Percentiles rank a stretch among this genome's conserved stretches.
These are phyloP conservation scores for Plantago lanceolata DNA, from an alignment of 305 asterid species.

Conservation along the genomic window DNA sequence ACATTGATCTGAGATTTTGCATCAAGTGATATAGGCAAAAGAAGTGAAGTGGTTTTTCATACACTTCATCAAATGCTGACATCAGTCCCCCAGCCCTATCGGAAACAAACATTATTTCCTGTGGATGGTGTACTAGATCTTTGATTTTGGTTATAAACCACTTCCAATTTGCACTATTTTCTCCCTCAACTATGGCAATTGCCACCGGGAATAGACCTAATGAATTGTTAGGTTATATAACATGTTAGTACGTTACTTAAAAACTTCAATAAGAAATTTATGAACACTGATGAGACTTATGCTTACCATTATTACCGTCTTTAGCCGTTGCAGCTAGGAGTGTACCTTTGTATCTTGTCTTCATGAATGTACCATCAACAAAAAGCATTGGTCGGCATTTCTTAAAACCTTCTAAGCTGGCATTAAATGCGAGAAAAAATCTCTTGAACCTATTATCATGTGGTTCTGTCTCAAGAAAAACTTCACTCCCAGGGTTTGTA, in stretches of 20 bases:
- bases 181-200: neutral
- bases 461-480: neutral
- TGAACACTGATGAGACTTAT: no score
- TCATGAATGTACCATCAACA: neutral
- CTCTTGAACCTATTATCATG: neutral
- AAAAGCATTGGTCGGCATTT: neutral
- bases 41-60: neutral
- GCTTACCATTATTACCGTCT: neutral
- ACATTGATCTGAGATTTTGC: neutral
- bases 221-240: no score
- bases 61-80: neutral
- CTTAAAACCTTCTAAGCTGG: neutral
- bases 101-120: neutral
- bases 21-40: neutral
- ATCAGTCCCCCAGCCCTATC: neutral
- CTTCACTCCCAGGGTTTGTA: no score
- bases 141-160: no score
- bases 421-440: neutral
- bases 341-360: neutral
- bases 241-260: no score
- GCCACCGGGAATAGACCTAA: neutral
- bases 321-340: neutral
- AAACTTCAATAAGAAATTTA: no score
- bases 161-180: neutral
- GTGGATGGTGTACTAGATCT: neutral